These are phyloP conservation scores for Pleoardoris graminearum DNA, from an alignment of 2,329 filamentous ascomycete species.

Conservation along the genomic window DNA sequence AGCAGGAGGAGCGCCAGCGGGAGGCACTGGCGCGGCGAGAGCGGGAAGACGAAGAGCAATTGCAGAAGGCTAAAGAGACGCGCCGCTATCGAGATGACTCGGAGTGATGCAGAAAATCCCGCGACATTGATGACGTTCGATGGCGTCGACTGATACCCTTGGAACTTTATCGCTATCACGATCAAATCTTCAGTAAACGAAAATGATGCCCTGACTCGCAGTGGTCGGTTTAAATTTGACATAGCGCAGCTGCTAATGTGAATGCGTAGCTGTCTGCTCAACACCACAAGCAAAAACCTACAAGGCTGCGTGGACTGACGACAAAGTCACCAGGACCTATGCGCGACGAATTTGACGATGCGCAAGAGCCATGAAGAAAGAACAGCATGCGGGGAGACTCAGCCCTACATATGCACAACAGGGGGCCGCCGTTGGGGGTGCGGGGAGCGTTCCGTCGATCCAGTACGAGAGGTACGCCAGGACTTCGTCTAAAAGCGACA, in stretches of 20 bases:
- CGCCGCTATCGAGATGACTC: constrained; percentile 35
- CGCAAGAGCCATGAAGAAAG: neutral
- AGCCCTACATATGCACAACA: neutral
- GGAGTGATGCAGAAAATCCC: constrained; percentile 21
- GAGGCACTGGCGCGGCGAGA: constrained; percentile 48
- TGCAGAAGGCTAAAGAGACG: constrained; percentile 28
- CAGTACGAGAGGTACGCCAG: no score
- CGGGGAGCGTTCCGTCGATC: no score
- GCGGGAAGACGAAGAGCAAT: constrained; percentile 39
- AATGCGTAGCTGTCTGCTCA: neutral
- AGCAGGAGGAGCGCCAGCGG: constrained; percentile 71
- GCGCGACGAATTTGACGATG: neutral
- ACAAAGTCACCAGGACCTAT: neutral
- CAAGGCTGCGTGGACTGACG: neutral
- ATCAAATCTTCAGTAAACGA: neutral
- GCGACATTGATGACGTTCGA: constrained; percentile 3
- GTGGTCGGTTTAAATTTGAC: neutral
- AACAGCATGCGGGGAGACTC: neutral
- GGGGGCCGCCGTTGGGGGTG: neutral
- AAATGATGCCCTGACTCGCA: neutral
- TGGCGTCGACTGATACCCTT: constrained; percentile 11
- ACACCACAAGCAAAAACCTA: no score
- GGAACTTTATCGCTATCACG: constrained; percentile 1
- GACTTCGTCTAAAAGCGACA: no score
- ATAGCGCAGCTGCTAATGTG: neutral